phyloP scores from a whole-genome alignment of 495 filamentous ascomycete genomes.

The Echria macrotheca region DNA sequence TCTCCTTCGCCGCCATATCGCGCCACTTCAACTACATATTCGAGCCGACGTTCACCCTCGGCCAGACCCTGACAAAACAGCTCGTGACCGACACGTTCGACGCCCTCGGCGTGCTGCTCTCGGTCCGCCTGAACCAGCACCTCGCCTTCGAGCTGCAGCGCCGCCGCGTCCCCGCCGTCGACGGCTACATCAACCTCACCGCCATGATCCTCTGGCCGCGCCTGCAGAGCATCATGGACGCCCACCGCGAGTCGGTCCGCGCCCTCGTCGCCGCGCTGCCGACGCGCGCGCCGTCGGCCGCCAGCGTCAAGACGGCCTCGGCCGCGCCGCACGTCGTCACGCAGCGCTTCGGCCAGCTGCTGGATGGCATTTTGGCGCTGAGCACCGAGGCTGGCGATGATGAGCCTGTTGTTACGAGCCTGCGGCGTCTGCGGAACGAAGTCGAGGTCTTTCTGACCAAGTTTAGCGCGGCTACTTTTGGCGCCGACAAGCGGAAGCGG shows the following conservation, averaged over 20 bases:
- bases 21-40: constrained; percentile 76
- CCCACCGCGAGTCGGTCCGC: constrained; percentile 81
- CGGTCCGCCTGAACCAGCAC: constrained; percentile 89
- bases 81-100: constrained; percentile 74
- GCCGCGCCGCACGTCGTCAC: constrained; percentile 88
- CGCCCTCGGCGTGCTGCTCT: constrained; percentile 78
- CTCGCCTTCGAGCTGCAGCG: constrained; percentile 89
- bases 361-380: constrained; percentile 76
- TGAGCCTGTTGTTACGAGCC: constrained; percentile 78
- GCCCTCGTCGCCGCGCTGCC: constrained; percentile 49
- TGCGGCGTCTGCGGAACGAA: constrained; percentile 69
- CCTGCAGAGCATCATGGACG: constrained; percentile 87
- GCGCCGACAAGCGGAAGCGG: constrained; percentile 64
- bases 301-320: constrained; percentile 58
- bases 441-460: constrained; percentile 72
- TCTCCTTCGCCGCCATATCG: constrained; percentile 52
- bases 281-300: constrained; percentile 42
- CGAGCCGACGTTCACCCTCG: constrained; percentile 74
- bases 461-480: constrained; percentile 55
- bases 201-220: constrained; percentile 96
- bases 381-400: constrained; percentile 86
- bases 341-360: constrained; percentile 84
- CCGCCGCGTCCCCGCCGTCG: constrained; percentile 79
- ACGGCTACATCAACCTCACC: constrained; percentile 88
- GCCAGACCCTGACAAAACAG: constrained; percentile 67